Evolutionary conservation across 1,139 yeast genomes (phyloP), one percentile per base, ranked within the genome.

Genomic region (Lizanozyma gosingica): DNA sequence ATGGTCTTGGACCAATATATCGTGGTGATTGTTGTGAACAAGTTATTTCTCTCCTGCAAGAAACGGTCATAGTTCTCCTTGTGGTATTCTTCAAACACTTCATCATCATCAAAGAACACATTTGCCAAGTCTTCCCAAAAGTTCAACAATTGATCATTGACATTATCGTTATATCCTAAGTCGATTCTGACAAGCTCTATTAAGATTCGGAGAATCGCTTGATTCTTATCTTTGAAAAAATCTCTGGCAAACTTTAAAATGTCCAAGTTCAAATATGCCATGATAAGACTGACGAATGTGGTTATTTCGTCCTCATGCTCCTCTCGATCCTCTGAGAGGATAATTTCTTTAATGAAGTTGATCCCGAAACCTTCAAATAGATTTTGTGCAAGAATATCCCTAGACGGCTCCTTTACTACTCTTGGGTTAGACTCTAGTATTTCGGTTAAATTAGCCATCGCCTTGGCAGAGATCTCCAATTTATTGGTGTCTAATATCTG

Each of bases 81-180:
- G 37, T 60, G 60, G 14, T 53, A 46, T 14, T 60, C 58, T 17
- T 57, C 49, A n/a, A 75, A 51, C 1, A 63, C 48, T 15, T 65
- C 82, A n/a, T 60, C 70, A 42, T 77, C 82, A 47, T 76, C 82
- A 15, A 72, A 62, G 43, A 73, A 76, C 1, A 76, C 70, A 45
- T 84, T 94, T 8, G 82, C 78, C 40, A 83, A 67, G 43, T 80
- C 82, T 41, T 76, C 75, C 97, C 97, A 92, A 53, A 88, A 86
- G 40, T 80, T 80, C 3, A 85, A 65, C 48, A 87, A 67, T 42
- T 79, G 11, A 84, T 63, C 14, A 62, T 62, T 54, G 90, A 96
- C 18, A 86, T 90, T 0, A 67, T 60, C 1, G 82, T 68, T 0
- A 95, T 84, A 3, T 61, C 51, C 1, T 83, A 80, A 1, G 82